A percentile compares a stretch with the other conserved stretches of the same genome.
Conservation (phyloP, 2,329 filamentous ascomycete genomes). For the Xylogone sp. region DNA sequence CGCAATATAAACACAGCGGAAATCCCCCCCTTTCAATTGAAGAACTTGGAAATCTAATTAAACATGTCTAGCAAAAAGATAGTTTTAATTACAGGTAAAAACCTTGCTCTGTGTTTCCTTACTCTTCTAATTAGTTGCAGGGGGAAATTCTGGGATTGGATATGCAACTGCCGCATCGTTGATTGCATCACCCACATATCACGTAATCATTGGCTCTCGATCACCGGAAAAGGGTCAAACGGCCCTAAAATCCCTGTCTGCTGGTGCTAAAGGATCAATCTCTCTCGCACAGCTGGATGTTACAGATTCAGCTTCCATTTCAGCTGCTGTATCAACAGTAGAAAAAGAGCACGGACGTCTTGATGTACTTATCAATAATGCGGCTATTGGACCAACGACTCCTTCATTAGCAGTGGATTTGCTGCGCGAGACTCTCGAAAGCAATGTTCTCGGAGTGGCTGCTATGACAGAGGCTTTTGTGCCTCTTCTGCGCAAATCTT, state of each 20-base stretch:
- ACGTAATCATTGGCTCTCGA: slow-evolving; percentile 20
- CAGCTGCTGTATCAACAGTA: slow-evolving; percentile 21
- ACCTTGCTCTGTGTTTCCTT: too few species aligned
- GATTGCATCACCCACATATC: slow-evolving; percentile 8
- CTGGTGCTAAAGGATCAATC: slow-evolving; percentile 19
- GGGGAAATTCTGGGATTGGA: slow-evolving; percentile 38
- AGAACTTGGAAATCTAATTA: too few species aligned
- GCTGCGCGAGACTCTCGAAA: slow-evolving; percentile 11
- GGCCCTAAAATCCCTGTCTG: slow-evolving; percentile 23
- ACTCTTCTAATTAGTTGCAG: slow-evolving; percentile 6
- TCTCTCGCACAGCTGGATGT: slow-evolving; percentile 26
- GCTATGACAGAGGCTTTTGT: slow-evolving; percentile 26
- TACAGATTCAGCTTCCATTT: slow-evolving; percentile 26
- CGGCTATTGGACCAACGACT: slow-evolving; percentile 9
- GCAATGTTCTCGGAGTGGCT: slow-evolving; percentile 23
- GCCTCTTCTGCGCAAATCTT: slow-evolving; percentile 24
- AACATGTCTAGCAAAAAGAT: too few species aligned
- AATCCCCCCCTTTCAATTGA: too few species aligned
- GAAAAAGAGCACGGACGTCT: slow-evolving; percentile 22
- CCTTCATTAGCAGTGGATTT: neutral
- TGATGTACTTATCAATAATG: slow-evolving; percentile 33
- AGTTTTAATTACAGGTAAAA: too few species aligned
- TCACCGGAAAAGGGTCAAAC: slow-evolving; percentile 13
- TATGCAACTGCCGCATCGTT: slow-evolving; percentile 28
- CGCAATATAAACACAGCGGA: too few species aligned